phyloP scores from a whole-genome alignment of 176 grass and related monocot species.

The Thinopyrum elongatum region DNA sequence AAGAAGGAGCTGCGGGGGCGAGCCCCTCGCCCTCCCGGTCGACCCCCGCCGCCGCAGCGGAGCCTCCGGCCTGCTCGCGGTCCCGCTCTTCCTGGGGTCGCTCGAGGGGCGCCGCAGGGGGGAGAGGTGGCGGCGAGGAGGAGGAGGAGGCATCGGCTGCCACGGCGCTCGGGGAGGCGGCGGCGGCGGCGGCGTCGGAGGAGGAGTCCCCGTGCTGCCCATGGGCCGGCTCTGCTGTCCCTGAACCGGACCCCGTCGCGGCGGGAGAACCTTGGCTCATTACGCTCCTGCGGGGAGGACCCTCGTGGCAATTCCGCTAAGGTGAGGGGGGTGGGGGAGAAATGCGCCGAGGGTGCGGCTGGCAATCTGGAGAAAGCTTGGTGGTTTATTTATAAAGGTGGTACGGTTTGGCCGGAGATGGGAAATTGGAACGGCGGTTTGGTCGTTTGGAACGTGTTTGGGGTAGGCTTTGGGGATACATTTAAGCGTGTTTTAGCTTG shows the following conservation, averaged over 20 bases:
- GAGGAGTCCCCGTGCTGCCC: too few relatives aligned
- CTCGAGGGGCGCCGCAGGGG: neutral
- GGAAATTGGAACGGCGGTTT: too few relatives aligned
- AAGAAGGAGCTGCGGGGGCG: too few relatives aligned
- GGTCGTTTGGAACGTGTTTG: too few relatives aligned
- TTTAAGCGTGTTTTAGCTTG: too few relatives aligned
- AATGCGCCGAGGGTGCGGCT: neutral
- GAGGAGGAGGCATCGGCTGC: too few relatives aligned
- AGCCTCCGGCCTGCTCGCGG: neutral
- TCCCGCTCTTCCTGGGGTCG: too few relatives aligned
- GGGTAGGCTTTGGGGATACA: too few relatives aligned
- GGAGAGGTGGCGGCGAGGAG: neutral
- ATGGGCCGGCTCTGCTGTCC: neutral
- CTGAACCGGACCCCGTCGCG: neutral
- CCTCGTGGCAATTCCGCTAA: neutral
- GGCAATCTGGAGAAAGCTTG: too few relatives aligned
- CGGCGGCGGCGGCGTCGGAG: neutral
- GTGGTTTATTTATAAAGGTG: too few relatives aligned
- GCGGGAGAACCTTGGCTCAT: neutral
- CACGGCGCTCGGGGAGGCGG: neutral
- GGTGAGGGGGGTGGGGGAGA: neutral
- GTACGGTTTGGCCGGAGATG: too few relatives aligned
- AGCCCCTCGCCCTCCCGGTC: neutral
- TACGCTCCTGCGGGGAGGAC: neutral
- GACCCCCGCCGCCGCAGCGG: neutral